These are phyloP conservation scores for Leccinellum rugosiceps DNA, from an alignment of 768 basidiomycete genomes.

Conservation along the genomic window DNA sequence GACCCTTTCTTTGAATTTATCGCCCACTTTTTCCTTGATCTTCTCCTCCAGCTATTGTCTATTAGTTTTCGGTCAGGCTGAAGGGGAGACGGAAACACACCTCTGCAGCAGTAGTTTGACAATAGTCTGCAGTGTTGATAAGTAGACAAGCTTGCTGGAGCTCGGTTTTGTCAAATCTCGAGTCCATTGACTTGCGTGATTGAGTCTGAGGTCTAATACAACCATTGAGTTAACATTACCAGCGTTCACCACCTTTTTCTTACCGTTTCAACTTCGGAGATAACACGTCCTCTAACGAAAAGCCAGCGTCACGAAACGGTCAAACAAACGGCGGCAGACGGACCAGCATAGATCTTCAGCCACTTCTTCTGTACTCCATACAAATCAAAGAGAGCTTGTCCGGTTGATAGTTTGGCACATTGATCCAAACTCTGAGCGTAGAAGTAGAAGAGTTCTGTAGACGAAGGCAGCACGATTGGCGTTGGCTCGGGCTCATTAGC, in stretches of 20 bases:
- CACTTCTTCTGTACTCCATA: constrained; percentile 86
- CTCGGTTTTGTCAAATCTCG: constrained; percentile 70
- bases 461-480: constrained; percentile 81
- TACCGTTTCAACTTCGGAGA: constrained; percentile 71
- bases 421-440: constrained; percentile 94
- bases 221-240: constrained; percentile 2
- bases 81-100: constrained; percentile 35
- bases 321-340: constrained; percentile 16
- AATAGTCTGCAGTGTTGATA: constrained; percentile 98
- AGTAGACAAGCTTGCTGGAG: constrained; percentile 82
- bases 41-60: constrained; percentile 80
- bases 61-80: background rate
- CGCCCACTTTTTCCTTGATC: constrained; percentile 76
- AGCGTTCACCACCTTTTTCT: constrained; percentile 4
- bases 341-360: constrained; percentile 90
- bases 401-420: constrained; percentile 86
- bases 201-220: constrained; percentile 38
- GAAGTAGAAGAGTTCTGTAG: constrained; percentile 96
- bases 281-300: constrained; percentile 79
- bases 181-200: constrained; percentile 72
- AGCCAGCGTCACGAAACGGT: background rate
- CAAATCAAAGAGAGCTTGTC: constrained; percentile 79
- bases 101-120: constrained; percentile 86
- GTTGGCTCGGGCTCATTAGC: constrained; percentile 45
- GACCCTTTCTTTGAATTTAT: constrained; percentile 73